Evolutionary conservation across 1,284 basidiomycete species (phyloP), one percentile per base, ranked within the genome.

Genomic region (Phylloporus sp.): DNA sequence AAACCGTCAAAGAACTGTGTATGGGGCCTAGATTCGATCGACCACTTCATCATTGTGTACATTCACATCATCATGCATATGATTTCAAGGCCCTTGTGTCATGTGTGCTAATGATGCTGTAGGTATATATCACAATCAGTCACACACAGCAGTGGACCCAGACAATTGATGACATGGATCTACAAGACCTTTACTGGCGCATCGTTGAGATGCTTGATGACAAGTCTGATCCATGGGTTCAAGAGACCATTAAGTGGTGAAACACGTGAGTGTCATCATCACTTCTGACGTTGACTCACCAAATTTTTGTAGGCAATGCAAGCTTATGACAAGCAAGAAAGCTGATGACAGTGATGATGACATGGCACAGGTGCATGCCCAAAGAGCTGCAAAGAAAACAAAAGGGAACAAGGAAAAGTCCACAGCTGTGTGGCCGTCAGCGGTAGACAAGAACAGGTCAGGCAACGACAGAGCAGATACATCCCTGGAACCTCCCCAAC

Each of bases 211-310:
- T 64, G 32, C 24, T 64, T 1, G 40, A 64, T 3, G 56, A 60
- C 2, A 3, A 55, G 1, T 58, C 56, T 1, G 34, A 64, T 56
- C 56, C 56, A 32, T 64, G 63, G 63, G 40, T 52, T 1, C 10
- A 0, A 44, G 52, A 59, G 3, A 64, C 53, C 7, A 44, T 64
- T 2, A 56, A 50, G 10, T 64, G 63, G 62, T 64, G 63, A 56
- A 65, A 64, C 15, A 54, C 6, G 62, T 64, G 51, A 26, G 56
- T 24, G 12, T 26, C 2, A 3, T 17, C 29, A 24, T 15, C 2
- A 26, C 39, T 5, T 55, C 26, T 20, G 12, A 26, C 10, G 5
- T 22, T 4, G n/a, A 44, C 63, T 64, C 17, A 44, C 28, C 15
- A n/a, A n/a, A 31, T 13, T 34, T 57, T 22, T 13, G 29, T 22